Conservation (phyloP, 805 yeast species). For the Candida ulmi region DNA sequence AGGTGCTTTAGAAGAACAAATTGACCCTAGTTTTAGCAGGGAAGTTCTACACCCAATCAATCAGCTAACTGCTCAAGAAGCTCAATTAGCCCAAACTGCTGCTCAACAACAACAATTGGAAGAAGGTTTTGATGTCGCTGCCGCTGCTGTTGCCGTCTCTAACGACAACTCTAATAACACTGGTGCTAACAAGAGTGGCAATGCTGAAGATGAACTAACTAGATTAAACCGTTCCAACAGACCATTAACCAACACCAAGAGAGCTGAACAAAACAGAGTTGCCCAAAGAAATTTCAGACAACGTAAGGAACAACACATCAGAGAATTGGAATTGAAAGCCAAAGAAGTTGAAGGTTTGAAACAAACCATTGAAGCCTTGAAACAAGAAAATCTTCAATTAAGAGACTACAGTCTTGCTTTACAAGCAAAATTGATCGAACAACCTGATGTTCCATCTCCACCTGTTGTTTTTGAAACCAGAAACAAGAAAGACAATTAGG, state of each 20-base stretch:
- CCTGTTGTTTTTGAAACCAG: constrained; percentile 21
- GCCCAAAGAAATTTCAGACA: constrained; percentile 91
- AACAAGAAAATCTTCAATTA: constrained; percentile 64
- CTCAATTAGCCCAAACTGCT: constrained; percentile 4
- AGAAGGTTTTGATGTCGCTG: constrained; percentile 27
- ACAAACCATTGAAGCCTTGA: constrained; percentile 59
- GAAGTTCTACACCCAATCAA: constrained; percentile 15
- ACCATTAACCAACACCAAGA: constrained; percentile 58
- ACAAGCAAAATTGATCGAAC: constrained; percentile 59
- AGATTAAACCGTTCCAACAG: constrained; percentile 20
- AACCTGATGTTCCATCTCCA: constrained; percentile 38
- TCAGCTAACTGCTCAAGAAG: constrained; percentile 10
- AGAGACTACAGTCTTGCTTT: constrained; percentile 68
- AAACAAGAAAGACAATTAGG: constrained; percentile 4
- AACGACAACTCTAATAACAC: constrained; percentile 6
- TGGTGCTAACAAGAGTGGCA: not conserved
- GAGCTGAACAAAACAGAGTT: constrained; percentile 88
- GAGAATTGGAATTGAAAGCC: constrained; percentile 71
- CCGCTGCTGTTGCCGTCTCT: constrained; percentile 30
- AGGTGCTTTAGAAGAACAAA: constrained; percentile 21
- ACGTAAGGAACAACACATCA: constrained; percentile 75
- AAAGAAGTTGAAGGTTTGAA: constrained; percentile 56
- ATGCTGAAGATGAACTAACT: constrained; percentile 4
- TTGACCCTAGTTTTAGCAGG: constrained; percentile 26
- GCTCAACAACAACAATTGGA: constrained; percentile 7